Evolutionary conservation across 257 asterid species (phyloP).

Genomic region (Jacaranda mimosifolia): DNA sequence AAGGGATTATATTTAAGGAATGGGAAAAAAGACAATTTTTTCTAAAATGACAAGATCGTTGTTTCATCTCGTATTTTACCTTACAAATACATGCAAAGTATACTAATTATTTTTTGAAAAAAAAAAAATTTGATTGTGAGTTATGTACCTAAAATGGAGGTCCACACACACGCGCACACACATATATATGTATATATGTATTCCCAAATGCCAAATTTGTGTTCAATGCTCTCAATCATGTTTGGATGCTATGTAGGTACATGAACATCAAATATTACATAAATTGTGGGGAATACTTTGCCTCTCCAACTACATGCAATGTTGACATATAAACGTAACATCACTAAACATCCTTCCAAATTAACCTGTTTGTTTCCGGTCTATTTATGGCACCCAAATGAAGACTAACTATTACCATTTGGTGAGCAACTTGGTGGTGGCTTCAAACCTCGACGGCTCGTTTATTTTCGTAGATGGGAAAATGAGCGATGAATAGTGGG

Average conservation of each 20-base stretch:
- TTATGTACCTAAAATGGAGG: no score
- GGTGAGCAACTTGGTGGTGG: conserved; percentile 38
- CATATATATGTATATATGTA: no score
- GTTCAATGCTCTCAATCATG: conserved; percentile 28
- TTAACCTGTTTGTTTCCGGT: not conserved
- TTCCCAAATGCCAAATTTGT: conserved; percentile 31
- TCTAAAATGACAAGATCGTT: no score
- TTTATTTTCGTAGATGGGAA: not conserved
- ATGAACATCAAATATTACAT: conserved; percentile 44
- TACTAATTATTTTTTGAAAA: no score
- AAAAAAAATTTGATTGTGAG: no score
- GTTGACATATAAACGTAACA: conserved; percentile 14
- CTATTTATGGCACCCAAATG: conserved; percentile 19
- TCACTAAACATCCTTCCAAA: not conserved
- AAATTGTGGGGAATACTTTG: conserved; percentile 49
- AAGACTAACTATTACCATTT: not conserved
- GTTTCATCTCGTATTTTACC: no score
- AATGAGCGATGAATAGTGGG: no score
- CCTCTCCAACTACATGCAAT: conserved; percentile 41
- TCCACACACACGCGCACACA: no score
- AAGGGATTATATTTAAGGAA: no score
- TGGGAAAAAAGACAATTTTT: no score
- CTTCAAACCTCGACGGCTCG: conserved; percentile 27
- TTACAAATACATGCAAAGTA: no score
- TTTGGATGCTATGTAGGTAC: conserved; percentile 35